These are phyloP conservation scores for Amesomyces nigricolor DNA, from an alignment of 2,329 filamentous ascomycete species.

Conservation along the genomic window DNA sequence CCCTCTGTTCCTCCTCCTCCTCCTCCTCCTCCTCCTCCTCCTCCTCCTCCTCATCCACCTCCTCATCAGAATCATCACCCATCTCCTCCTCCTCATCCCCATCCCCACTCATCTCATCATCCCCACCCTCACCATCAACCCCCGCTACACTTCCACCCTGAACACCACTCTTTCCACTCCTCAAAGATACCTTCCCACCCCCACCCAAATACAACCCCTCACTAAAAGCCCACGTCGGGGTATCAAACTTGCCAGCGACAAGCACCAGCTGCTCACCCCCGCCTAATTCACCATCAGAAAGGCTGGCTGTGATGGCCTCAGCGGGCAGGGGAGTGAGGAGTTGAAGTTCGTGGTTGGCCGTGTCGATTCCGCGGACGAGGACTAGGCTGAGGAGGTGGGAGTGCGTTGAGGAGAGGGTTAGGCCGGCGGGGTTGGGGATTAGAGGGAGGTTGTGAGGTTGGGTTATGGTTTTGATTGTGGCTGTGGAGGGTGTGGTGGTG, in stretches of 20 bases:
- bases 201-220: conserved; percentile 50
- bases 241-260: conserved; percentile 62
- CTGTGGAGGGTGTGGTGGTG: background rate
- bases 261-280: conserved; percentile 51
- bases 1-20: background rate
- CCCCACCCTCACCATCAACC: background rate
- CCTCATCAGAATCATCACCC: background rate
- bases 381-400: conserved; percentile 59
- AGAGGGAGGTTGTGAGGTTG: conserved; percentile 46
- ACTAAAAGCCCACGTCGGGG: conserved; percentile 63
- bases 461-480: background rate
- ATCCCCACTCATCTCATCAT: background rate
- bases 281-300: conserved; percentile 28
- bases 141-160: background rate
- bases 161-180: conserved; percentile 29
- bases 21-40: conserved; percentile 23
- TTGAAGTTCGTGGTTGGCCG: conserved; percentile 48
- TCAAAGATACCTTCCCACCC: conserved; percentile 2
- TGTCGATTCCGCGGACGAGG: conserved; percentile 65
- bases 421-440: conserved; percentile 49
- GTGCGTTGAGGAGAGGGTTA: conserved; percentile 53
- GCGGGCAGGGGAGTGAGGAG: conserved; percentile 56
- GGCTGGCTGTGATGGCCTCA: conserved; percentile 21
- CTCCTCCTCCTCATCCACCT: conserved; percentile 26
- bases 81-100: background rate